Evolutionary conservation across 1,284 basidiomycete genomes (phyloP).

Genomic region (Sanghuangporus weigelae): DNA sequence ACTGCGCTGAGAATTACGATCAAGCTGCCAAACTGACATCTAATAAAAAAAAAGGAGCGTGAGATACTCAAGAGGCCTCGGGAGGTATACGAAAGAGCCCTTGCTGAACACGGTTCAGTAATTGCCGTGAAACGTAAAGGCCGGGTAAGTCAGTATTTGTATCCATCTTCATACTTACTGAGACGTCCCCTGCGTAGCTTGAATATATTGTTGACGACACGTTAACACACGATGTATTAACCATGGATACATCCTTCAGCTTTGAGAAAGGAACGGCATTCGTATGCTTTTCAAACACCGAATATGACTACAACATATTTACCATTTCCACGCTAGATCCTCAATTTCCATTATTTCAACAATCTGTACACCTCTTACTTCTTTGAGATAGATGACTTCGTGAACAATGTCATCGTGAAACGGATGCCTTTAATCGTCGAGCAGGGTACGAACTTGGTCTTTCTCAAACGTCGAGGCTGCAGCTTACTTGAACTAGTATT

Average conservation of each 20-base stretch:
- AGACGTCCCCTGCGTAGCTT: not conserved
- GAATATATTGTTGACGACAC: slow-evolving; percentile 6
- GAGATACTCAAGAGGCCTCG: not conserved
- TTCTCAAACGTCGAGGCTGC: not conserved
- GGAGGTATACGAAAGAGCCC: not conserved
- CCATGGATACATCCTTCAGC: not conserved
- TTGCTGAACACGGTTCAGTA: not conserved
- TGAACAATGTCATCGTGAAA: not conserved
- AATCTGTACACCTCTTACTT: not conserved
- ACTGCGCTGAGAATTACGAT: not conserved
- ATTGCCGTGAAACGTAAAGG: slow-evolving; percentile 5
- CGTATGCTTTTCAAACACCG: not conserved
- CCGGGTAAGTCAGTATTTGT: not conserved
- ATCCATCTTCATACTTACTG: not conserved
- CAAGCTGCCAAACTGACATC: not conserved
- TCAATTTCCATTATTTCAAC: slow-evolving; percentile 3
- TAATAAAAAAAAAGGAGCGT: not conserved
- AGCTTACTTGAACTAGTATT: not conserved
- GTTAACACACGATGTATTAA: not conserved
- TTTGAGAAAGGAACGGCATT: slow-evolving; percentile 5
- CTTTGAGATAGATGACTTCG: slow-evolving; percentile 1
- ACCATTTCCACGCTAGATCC: not conserved
- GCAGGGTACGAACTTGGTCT: not conserved
- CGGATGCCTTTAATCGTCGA: slow-evolving; percentile 5
- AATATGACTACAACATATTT: not conserved